These are phyloP conservation scores for Spizellomyces punctatus DNA, from an alignment of 192 early-diverging fungal genomes.

Conservation along the genomic window DNA sequence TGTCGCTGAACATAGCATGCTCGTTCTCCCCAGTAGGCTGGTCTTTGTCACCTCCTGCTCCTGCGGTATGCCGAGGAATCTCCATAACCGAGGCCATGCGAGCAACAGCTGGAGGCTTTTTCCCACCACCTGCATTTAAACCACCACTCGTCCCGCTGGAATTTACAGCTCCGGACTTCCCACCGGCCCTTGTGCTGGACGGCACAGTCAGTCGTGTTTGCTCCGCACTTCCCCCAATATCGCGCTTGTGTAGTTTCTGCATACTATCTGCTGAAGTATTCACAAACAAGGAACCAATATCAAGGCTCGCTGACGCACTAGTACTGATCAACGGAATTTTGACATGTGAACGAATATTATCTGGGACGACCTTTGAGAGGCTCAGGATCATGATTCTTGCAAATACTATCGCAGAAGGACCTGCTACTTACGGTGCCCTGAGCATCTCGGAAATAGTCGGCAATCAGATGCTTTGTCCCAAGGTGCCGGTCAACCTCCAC, in stretches of 20 bases:
- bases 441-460: constrained; percentile 58
- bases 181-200: constrained; percentile 9
- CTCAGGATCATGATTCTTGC: neutral
- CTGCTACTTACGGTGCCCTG: constrained; percentile 38
- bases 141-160: constrained; percentile 7
- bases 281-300: constrained; percentile 32
- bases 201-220: neutral
- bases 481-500: constrained; percentile 57
- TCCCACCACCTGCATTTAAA: constrained; percentile 1
- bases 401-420: neutral
- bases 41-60: constrained; percentile 18
- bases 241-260: constrained; percentile 27
- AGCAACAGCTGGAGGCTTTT: neutral
- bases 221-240: constrained; percentile 13
- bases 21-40: constrained; percentile 31
- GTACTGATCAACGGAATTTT: constrained; percentile 43
- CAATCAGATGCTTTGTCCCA: constrained; percentile 46
- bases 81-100: constrained; percentile 31
- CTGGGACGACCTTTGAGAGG: constrained; percentile 19
- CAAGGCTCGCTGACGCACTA: constrained; percentile 32
- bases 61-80: constrained; percentile 3
- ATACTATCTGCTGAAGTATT: constrained; percentile 9
- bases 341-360: constrained; percentile 17
- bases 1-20: constrained; percentile 43
- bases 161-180: constrained; percentile 8